Evolutionary conservation across 108 stramenopile species (phyloP).

Genomic region (Poteriospumella lacustris): DNA sequence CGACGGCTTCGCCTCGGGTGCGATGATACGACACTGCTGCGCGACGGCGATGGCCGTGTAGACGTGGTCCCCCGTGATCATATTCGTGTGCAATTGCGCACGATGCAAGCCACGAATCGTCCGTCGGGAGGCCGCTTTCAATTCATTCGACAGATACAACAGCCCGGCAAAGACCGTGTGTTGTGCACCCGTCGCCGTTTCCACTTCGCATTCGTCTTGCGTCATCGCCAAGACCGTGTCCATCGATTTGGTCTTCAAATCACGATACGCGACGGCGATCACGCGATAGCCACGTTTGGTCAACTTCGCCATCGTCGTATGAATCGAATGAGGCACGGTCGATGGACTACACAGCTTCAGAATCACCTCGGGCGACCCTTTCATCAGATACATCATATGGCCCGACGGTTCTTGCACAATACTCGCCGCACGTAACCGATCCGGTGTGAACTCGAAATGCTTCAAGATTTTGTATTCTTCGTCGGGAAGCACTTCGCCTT

Average conservation of each 20-base stretch:
- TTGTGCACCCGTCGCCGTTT: not conserved
- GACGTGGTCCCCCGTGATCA: constrained; percentile 27
- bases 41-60: constrained; percentile 23
- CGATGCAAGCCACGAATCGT: not conserved
- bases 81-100: not conserved
- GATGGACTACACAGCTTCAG: not conserved
- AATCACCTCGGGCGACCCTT: constrained; percentile 27
- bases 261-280: not conserved
- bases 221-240: not conserved
- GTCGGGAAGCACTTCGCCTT: too few relatives aligned
- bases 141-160: constrained; percentile 6
- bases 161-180: constrained; percentile 1
- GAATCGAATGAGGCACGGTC: not conserved
- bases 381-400: not conserved
- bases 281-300: not conserved
- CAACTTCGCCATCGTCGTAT: not conserved
- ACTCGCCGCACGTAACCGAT: constrained; percentile 13
- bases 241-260: not conserved
- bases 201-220: not conserved
- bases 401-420: not conserved
- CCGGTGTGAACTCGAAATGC: constrained; percentile 28
- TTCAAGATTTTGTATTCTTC: not conserved
- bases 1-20: not conserved
- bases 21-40: not conserved
- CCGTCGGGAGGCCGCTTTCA: not conserved